Evolutionary conservation across 1,139 yeast species (phyloP), one percentile per base, ranked within the genome.

Genomic region (Pichia sp.): DNA sequence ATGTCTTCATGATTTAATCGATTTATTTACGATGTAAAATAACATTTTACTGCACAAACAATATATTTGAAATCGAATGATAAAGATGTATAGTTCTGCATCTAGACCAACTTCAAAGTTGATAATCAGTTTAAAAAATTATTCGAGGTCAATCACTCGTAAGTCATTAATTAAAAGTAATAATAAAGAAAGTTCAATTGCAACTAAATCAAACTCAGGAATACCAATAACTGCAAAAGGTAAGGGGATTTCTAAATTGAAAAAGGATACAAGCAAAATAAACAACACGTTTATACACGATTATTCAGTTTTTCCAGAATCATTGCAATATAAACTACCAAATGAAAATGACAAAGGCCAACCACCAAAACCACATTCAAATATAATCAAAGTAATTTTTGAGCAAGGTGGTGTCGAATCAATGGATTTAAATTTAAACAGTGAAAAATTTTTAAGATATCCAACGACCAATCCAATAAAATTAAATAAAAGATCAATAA

Each of bases 381-480:
- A 65, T 45, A 34, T 63, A 9, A 46, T 64, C 19, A 57, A 59
- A 44, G 53, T 58, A 19, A 31, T 67, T 4, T 60, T 67, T 53
- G 65, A 66, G 47, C 59, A 60, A 45, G 69, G 69, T 44, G 70
- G 69, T 13, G 56, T 65, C 36, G 65, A 66, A 46, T 65, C 67
- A 5, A 58, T 67, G 57, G 64, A 67, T 65, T 56, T 55, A 42
- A 38, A 53, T 8, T 38, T 44, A 11, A 64, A 64, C 49, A 46
- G 41, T 19, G 53, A 50, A 11, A 41, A 64, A 50, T 80, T 79
- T 58, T 69, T 73, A 31, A 63, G 70, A 44, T 75, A 71, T 50
- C 83, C 84, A 3, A 53, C 72, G 39, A 70, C 76, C 2, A 81
- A 72, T 44, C 73, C 81, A 13, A 70, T 71, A 33, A 75, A 74